These are phyloP conservation scores for Globisporangium iwayamae DNA, from an alignment of 352 stramenopile genomes.

Conservation along the genomic window DNA sequence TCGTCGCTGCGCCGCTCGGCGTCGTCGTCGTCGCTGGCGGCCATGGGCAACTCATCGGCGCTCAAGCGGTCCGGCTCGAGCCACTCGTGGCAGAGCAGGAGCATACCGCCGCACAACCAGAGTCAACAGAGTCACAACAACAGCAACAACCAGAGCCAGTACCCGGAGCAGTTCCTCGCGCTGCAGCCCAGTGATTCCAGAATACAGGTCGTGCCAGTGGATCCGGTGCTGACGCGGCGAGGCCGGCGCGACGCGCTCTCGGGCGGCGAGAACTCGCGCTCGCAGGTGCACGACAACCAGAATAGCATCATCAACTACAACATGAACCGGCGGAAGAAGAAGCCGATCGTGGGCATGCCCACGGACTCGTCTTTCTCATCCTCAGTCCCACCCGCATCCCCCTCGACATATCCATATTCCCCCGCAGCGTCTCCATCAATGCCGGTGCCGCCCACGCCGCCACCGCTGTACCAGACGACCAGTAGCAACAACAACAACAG, in stretches of 20 bases:
- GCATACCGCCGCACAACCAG: background rate
- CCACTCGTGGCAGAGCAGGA: constrained; percentile 5
- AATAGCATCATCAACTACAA: constrained; percentile 60
- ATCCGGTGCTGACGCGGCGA: constrained; percentile 25
- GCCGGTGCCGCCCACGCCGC: background rate
- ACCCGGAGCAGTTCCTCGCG: constrained; percentile 5
- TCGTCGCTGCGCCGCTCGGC: constrained; percentile 17
- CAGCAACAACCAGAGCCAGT: constrained; percentile 1
- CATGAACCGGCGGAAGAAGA: constrained; percentile 60
- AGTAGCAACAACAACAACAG: constrained; percentile 3
- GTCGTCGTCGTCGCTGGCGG: constrained; percentile 28
- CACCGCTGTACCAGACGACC: background rate
- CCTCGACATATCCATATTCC: background rate
- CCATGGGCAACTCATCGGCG: constrained; percentile 18
- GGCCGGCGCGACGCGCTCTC: constrained; percentile 39
- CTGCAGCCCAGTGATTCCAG: constrained; percentile 5
- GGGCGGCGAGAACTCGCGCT: constrained; percentile 27
- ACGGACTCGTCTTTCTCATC: constrained; percentile 23
- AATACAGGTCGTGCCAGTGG: constrained; percentile 28
- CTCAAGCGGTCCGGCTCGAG: constrained; percentile 18
- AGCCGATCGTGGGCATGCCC: constrained; percentile 38
- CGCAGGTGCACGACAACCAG: constrained; percentile 16
- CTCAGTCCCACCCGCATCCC: background rate
- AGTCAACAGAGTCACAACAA: constrained; percentile 21
- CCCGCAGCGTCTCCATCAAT: constrained; percentile 20